phyloP scores from a whole-genome alignment of 441 rosid genomes.

The Adansonia madagascariensis region DNA sequence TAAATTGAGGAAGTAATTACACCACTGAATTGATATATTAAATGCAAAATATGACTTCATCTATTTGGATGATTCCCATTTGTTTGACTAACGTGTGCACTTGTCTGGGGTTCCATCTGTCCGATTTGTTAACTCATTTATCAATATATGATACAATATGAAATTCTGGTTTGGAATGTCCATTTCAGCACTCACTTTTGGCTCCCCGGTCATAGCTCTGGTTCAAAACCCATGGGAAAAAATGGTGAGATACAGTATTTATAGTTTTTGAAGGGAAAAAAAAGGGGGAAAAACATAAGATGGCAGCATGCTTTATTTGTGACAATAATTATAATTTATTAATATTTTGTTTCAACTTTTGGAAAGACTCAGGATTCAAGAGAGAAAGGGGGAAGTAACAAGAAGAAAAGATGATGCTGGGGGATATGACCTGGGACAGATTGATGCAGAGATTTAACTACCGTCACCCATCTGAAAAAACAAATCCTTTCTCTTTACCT shows the following conservation, averaged over 20 bases:
- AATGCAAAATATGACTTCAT: background rate
- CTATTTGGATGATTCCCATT: background rate
- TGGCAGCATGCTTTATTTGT: background rate
- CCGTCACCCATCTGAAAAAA: background rate
- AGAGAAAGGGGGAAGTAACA: background rate
- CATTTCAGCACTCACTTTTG: background rate
- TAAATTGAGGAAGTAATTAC: background rate
- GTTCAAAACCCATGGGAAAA: background rate
- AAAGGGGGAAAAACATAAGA: background rate
- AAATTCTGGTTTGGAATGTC: background rate
- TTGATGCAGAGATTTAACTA: conserved; percentile 2
- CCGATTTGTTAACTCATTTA: background rate
- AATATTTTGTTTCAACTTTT: conserved; percentile 7
- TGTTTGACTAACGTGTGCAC: background rate
- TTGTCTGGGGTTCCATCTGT: background rate
- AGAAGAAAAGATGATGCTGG: background rate
- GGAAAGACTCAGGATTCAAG: background rate
- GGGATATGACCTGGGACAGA: conserved; percentile 13
- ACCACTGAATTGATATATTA: background rate
- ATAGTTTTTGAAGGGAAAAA: background rate
- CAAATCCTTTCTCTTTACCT: conserved; percentile 32
- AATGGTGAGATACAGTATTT: background rate
- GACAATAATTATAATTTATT: conserved; percentile 1
- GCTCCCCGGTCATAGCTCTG: background rate
- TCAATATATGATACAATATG: background rate